Conservation (phyloP, 352 stramenopile genomes). For the Pythium chondricola region DNA sequence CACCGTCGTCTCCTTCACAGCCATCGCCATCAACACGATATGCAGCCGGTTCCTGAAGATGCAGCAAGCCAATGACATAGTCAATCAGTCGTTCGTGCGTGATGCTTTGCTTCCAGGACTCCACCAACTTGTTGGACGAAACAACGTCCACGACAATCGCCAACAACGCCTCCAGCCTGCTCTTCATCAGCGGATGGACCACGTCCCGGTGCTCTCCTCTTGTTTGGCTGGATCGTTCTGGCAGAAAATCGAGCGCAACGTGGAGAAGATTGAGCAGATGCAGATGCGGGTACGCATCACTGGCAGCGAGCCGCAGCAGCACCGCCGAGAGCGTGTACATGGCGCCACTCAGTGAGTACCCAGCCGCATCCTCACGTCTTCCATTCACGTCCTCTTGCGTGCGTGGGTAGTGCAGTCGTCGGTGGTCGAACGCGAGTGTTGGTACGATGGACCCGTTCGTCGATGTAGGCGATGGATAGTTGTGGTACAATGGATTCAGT, state of each 20-base stretch:
- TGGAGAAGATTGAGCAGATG: constrained; percentile 60
- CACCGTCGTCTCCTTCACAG: neutral
- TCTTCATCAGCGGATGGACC: constrained; percentile 27
- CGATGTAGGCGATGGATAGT: constrained; percentile 19
- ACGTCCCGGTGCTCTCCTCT: neutral
- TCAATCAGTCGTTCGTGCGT: constrained; percentile 1
- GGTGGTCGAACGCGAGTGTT: constrained; percentile 2
- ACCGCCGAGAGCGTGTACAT: constrained; percentile 35
- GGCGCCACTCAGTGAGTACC: constrained; percentile 8
- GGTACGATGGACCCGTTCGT: neutral
- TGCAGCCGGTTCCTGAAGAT: neutral
- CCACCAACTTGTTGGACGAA: neutral
- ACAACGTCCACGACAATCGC: constrained; percentile 35
- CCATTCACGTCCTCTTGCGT: neutral
- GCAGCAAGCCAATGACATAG: constrained; percentile 1
- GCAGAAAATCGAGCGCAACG: constrained; percentile 10
- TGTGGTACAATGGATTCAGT: constrained; percentile 42
- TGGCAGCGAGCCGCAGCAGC: constrained; percentile 44
- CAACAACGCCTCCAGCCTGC: constrained; percentile 24
- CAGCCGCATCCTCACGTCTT: neutral
- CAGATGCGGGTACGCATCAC: constrained; percentile 33
- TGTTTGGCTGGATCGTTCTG: constrained; percentile 18
- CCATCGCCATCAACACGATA: constrained; percentile 3
- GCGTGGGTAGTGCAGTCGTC: constrained; percentile 13
- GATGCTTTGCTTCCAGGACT: neutral